Evolutionary conservation across 306 rosid genomes (phyloP).

Genomic region (Vigna trinervia): DNA sequence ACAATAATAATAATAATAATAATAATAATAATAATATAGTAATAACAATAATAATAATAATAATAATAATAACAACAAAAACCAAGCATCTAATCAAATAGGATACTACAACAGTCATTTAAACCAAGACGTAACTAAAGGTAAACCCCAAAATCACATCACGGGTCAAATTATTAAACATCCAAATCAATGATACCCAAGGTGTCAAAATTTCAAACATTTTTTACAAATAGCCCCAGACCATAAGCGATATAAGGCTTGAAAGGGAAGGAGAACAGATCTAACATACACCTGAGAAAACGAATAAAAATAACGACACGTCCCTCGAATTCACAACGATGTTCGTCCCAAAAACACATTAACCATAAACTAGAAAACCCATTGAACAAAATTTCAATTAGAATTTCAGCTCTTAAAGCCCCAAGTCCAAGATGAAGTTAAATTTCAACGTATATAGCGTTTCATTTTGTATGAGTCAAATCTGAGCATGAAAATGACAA

Average conservation of each 20-base stretch:
- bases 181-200: not conserved
- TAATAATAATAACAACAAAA: not conserved
- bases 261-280: not conserved
- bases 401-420: not conserved
- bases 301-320: not conserved
- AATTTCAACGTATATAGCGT: not conserved
- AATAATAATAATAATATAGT: not conserved
- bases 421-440: not conserved
- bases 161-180: not conserved
- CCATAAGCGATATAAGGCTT: not conserved
- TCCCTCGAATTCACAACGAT: not conserved
- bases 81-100: too few species aligned
- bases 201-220: not conserved
- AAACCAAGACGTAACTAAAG: not conserved
- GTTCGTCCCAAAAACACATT: not conserved
- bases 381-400: not conserved
- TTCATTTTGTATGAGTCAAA: conserved; percentile 5
- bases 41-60: not conserved
- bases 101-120: not conserved
- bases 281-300: conserved; percentile 11
- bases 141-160: not conserved
- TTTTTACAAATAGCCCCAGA: not conserved
- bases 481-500: not conserved
- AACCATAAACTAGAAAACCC: too few species aligned
- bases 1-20: not conserved